Conservation (phyloP, 1,284 basidiomycete species). For the Papiliotrema nemorosa region DNA sequence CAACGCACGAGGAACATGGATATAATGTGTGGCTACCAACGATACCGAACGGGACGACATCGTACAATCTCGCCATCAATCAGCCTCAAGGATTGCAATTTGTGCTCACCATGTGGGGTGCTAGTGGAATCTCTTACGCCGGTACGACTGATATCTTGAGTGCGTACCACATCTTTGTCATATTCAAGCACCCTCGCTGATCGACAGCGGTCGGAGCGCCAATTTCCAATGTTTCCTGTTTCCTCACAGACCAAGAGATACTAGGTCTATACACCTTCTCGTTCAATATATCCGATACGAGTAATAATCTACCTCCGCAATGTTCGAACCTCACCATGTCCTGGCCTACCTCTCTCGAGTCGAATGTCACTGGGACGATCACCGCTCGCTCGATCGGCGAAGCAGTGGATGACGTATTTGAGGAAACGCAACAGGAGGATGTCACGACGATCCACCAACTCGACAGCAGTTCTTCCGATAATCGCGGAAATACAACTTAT, state of each 20-base stretch:
- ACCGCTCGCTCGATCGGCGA: background rate
- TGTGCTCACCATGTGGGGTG: constrained; percentile 45
- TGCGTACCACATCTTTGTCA: constrained; percentile 23
- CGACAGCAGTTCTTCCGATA: constrained; percentile 15
- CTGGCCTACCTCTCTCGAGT: constrained; percentile 44
- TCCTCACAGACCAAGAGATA: constrained; percentile 33
- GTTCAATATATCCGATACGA: constrained; percentile 37
- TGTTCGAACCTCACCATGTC: constrained; percentile 43
- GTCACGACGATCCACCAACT: background rate
- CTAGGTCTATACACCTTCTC: constrained; percentile 42
- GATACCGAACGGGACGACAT: constrained; percentile 29
- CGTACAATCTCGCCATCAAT: constrained; percentile 32
- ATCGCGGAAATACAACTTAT: constrained; percentile 39
- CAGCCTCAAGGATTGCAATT: constrained; percentile 39
- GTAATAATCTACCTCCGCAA: constrained; percentile 33
- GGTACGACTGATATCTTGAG: constrained; percentile 44
- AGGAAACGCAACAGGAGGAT: background rate
- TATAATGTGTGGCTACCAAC: constrained; percentile 46
- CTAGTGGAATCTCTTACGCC: constrained; percentile 39
- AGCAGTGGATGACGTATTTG: background rate
- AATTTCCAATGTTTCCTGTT: constrained; percentile 26
- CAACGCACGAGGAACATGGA: constrained; percentile 35
- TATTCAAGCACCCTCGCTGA: background rate
- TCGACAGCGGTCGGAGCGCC: constrained; percentile 27
- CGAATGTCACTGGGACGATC: constrained; percentile 20